These are phyloP conservation scores for Fusarium setosum DNA, from an alignment of 2,329 filamentous ascomycete genomes.

Conservation along the genomic window DNA sequence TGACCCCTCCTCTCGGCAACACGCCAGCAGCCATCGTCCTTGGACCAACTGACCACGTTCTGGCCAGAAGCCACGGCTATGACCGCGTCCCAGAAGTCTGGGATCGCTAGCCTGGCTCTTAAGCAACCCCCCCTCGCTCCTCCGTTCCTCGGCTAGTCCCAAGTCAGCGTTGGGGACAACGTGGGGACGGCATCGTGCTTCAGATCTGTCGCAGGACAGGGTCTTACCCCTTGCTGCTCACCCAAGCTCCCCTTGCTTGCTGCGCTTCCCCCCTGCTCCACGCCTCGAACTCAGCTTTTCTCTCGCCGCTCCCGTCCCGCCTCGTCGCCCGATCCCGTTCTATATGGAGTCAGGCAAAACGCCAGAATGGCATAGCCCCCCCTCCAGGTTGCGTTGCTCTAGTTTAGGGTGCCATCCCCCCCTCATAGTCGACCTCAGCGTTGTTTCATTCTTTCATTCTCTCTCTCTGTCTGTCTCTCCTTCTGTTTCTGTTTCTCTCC, in stretches of 20 bases:
- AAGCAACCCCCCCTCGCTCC: not conserved
- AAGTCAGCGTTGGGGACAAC: constrained; percentile 32
- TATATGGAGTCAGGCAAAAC: constrained; percentile 39
- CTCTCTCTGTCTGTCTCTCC: constrained; percentile 24
- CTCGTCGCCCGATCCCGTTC: constrained; percentile 27
- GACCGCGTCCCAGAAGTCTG: constrained; percentile 32
- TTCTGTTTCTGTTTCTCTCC: constrained; percentile 24
- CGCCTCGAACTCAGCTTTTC: constrained; percentile 32
- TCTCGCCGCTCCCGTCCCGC: constrained; percentile 24
- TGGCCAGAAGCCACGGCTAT: constrained; percentile 19
- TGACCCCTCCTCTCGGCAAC: constrained; percentile 27
- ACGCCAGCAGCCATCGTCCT: not conserved
- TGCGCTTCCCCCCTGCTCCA: constrained; percentile 21
- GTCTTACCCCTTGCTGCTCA: constrained; percentile 43
- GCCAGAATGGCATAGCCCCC: constrained; percentile 36
- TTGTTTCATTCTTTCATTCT: constrained; percentile 37
- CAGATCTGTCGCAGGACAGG: constrained; percentile 61
- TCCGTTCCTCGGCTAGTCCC: constrained; percentile 17
- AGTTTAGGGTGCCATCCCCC: constrained; percentile 28
- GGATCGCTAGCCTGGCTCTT: constrained; percentile 23
- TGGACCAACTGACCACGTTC: constrained; percentile 3
- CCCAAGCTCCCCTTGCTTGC: constrained; percentile 28
- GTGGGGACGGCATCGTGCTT: constrained; percentile 51
- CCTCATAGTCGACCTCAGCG: constrained; percentile 22
- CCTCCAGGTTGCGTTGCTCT: constrained; percentile 24